Evolutionary conservation across 345 rosid species (phyloP).

Genomic region (Pistacia vera): DNA sequence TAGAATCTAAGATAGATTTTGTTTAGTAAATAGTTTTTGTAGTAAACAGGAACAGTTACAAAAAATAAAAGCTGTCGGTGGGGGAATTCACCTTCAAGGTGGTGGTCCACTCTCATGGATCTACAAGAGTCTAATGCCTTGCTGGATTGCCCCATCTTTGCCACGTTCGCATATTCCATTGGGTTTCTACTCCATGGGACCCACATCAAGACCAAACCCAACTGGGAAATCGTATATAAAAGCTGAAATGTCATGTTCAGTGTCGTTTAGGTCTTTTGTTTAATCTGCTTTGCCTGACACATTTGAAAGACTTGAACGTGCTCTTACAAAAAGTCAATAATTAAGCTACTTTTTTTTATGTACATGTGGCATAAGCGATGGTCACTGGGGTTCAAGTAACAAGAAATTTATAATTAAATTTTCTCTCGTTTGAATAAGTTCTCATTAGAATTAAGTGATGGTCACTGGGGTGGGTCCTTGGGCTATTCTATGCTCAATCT

Average conservation of each 20-base stretch:
- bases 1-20: too few species aligned
- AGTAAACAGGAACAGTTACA: slow-evolving; percentile 15
- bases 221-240: background rate
- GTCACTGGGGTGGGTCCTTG: too few species aligned
- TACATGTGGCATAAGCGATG: too few species aligned
- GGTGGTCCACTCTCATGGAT: slow-evolving; percentile 26
- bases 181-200: background rate
- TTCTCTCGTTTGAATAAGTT: too few species aligned
- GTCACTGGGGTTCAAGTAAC: background rate
- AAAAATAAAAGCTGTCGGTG: slow-evolving; percentile 64
- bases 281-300: background rate
- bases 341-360: background rate
- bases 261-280: slow-evolving; percentile 19
- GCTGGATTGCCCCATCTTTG: slow-evolving; percentile 7
- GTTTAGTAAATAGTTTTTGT: too few species aligned
- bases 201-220: background rate
- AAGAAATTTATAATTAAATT: background rate
- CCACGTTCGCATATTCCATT: slow-evolving; percentile 22
- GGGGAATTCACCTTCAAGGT: slow-evolving; percentile 27
- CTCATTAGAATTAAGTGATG: too few species aligned
- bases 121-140: slow-evolving; percentile 6
- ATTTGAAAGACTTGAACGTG: background rate
- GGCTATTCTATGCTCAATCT: too few species aligned
- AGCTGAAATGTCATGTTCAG: background rate
- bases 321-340: background rate